phyloP scores from a whole-genome alignment of 768 basidiomycete genomes.

The Tricholoma saponaceum region DNA sequence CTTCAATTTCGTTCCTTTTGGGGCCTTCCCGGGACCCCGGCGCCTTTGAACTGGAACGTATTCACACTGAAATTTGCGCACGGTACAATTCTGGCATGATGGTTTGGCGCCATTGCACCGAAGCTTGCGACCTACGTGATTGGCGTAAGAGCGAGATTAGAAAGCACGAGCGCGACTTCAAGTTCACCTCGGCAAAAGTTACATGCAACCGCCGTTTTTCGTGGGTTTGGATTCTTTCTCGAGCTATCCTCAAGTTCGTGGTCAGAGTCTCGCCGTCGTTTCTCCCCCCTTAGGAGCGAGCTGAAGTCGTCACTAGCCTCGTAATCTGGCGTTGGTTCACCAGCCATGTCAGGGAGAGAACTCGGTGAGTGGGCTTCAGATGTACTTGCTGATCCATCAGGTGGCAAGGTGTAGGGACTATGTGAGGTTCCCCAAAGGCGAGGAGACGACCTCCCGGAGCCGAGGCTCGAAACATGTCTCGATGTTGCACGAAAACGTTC shows the following conservation, averaged over 20 bases:
- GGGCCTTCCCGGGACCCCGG: slow-evolving; percentile 74
- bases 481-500: not conserved
- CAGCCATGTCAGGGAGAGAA: slow-evolving; percentile 16
- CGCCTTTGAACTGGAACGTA: slow-evolving; percentile 52
- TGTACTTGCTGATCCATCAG: slow-evolving; percentile 8
- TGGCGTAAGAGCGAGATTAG: not conserved
- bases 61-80: slow-evolving; percentile 46
- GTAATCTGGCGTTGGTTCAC: slow-evolving; percentile 18
- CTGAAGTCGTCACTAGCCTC: slow-evolving; percentile 19
- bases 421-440: slow-evolving; percentile 1
- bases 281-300: slow-evolving; percentile 23
- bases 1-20: slow-evolving; percentile 52
- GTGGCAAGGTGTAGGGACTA: slow-evolving; percentile 5
- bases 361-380: slow-evolving; percentile 15
- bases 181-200: slow-evolving; percentile 70
- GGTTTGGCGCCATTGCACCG: slow-evolving; percentile 68
- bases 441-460: slow-evolving; percentile 6
- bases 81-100: slow-evolving; percentile 57
- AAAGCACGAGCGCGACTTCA: slow-evolving; percentile 20
- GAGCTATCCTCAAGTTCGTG: slow-evolving; percentile 22
- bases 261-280: slow-evolving; percentile 23
- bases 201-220: slow-evolving; percentile 66
- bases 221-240: slow-evolving; percentile 24
- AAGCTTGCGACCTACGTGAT: slow-evolving; percentile 60
- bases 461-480: slow-evolving; percentile 1